A percentile compares a stretch with the other conserved stretches of the same genome.
Conservation (phyloP, 2,329 filamentous ascomycete species). For the Aschersonia sp. region DNA sequence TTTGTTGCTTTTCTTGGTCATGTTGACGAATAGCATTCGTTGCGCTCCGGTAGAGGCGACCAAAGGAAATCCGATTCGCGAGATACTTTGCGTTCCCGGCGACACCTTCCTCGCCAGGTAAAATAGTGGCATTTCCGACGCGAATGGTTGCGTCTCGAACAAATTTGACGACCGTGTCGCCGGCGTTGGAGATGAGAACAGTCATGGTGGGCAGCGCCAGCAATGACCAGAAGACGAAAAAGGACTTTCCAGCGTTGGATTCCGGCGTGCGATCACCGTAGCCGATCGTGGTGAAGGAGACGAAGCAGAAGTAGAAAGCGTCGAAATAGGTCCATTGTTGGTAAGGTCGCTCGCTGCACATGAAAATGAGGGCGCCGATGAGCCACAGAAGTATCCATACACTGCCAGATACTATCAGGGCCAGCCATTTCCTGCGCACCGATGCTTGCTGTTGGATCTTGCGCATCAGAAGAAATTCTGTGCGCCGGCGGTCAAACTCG, state of each 20-base stretch:
- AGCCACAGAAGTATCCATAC: slow-evolving; percentile 69
- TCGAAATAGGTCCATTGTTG: slow-evolving; percentile 63
- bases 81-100: slow-evolving; percentile 28
- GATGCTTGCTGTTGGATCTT: slow-evolving; percentile 55
- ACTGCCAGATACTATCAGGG: slow-evolving; percentile 50
- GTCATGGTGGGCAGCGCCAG: slow-evolving; percentile 81
- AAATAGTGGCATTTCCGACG: slow-evolving; percentile 43
- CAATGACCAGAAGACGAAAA: slow-evolving; percentile 89
- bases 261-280: slow-evolving; percentile 69
- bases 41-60: slow-evolving; percentile 20
- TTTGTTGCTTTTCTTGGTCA: slow-evolving; percentile 1
- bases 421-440: slow-evolving; percentile 57
- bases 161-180: slow-evolving; percentile 62
- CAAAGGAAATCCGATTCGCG: slow-evolving; percentile 25
- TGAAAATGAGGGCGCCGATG: slow-evolving; percentile 62
- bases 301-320: slow-evolving; percentile 74
- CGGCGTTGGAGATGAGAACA: slow-evolving; percentile 69
- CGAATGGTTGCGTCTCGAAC: slow-evolving; percentile 39
- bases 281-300: slow-evolving; percentile 70
- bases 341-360: slow-evolving; percentile 32
- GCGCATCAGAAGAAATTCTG: slow-evolving; percentile 70
- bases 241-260: slow-evolving; percentile 66
- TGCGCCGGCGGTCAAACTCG: slow-evolving; percentile 47
- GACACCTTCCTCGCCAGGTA: slow-evolving; percentile 40
- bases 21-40: slow-evolving; percentile 1